Percentiles rank a stretch among this genome's conserved stretches.
phyloP scores from a whole-genome alignment of 306 rosid genomes.

The Lathyrus sativus region DNA sequence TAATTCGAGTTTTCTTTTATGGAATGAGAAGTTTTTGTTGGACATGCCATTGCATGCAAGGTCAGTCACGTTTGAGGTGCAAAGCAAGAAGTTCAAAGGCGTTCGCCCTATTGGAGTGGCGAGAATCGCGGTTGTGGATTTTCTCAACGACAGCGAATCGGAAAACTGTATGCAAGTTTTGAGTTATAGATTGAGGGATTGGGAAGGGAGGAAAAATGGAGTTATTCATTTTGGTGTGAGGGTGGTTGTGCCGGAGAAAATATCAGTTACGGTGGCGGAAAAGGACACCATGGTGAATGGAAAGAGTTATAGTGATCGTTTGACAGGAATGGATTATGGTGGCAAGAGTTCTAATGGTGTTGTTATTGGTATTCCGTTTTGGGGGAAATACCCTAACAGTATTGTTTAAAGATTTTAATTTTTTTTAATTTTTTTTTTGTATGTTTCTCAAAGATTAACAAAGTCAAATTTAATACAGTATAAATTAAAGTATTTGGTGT shows the following conservation, averaged over 20 bases:
- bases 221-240: constrained; percentile 58
- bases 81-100: constrained; percentile 41
- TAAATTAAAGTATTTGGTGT: no score
- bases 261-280: neutral
- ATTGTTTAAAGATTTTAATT: neutral
- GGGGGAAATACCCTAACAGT: constrained; percentile 31
- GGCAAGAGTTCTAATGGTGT: neutral
- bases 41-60: constrained; percentile 47
- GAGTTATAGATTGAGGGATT: constrained; percentile 62
- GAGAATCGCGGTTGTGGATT: constrained; percentile 47
- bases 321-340: neutral
- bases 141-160: constrained; percentile 28
- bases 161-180: constrained; percentile 41
- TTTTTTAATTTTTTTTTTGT: neutral
- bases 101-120: constrained; percentile 45
- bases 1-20: constrained; percentile 34
- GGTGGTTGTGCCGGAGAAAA: constrained; percentile 16
- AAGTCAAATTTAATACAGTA: no score
- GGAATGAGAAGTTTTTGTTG: constrained; percentile 53
- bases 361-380: constrained; percentile 23
- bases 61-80: constrained; percentile 50
- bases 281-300: neutral
- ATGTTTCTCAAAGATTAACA: neutral
- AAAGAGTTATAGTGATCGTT: neutral
- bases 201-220: constrained; percentile 55